Conservation (phyloP, 495 filamentous ascomycete species). For the Xylaria bambusicola region DNA sequence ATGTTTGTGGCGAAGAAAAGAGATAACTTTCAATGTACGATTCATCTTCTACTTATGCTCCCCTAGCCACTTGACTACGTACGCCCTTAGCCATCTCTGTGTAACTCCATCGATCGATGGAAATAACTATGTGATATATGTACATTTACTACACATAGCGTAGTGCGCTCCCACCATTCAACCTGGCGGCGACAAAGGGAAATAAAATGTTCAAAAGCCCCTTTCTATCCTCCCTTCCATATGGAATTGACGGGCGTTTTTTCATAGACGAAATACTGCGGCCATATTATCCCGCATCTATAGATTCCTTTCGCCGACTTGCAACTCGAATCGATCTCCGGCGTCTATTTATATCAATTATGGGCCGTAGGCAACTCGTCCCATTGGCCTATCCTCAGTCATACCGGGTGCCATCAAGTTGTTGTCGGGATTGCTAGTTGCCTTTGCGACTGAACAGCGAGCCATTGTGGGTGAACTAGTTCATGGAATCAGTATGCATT, state of each 20-base stretch:
- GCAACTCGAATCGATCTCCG: not conserved
- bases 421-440: conserved; percentile 65
- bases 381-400: conserved; percentile 53
- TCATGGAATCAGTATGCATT: conserved; percentile 32
- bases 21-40: not conserved
- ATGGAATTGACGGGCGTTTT: not conserved
- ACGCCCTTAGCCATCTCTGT: conserved; percentile 5
- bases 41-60: conserved; percentile 6
- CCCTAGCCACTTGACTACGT: conserved; percentile 8
- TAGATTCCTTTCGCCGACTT: not conserved
- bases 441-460: conserved; percentile 84
- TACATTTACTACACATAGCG: conserved; percentile 19
- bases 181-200: conserved; percentile 4
- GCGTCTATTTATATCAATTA: conserved; percentile 24
- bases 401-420: conserved; percentile 86
- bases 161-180: conserved; percentile 9
- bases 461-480: conserved; percentile 94
- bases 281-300: not conserved
- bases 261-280: not conserved
- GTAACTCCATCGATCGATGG: no score
- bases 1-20: not conserved
- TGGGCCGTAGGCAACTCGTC: conserved; percentile 51
- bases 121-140: conserved; percentile 20
- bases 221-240: not conserved
- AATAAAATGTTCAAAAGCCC: not conserved